These are phyloP conservation scores for Cryphonectria naterciae DNA, from an alignment of 2,329 filamentous ascomycete species.

Conservation along the genomic window DNA sequence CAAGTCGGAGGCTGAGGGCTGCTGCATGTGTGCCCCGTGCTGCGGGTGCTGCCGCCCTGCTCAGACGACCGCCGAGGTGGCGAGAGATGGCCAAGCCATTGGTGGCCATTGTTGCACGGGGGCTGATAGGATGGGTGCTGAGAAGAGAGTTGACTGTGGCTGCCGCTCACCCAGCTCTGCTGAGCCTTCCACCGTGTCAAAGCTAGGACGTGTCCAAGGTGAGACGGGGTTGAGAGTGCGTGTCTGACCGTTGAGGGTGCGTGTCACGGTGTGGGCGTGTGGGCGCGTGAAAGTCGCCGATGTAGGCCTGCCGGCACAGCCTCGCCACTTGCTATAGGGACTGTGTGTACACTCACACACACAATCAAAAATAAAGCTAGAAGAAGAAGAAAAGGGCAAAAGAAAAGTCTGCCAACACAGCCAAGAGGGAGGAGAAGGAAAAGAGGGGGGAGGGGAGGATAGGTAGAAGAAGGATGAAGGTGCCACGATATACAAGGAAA, in stretches of 20 bases:
- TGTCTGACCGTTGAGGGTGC: not conserved
- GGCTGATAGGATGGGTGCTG: not conserved
- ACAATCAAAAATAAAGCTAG: too few relatives aligned
- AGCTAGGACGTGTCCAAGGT: too few relatives aligned
- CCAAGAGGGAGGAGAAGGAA: not conserved
- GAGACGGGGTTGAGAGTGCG: not conserved
- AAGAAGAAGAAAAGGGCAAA: not conserved
- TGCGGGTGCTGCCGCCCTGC: conserved; percentile 13
- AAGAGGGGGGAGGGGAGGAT: not conserved
- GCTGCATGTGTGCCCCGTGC: conserved; percentile 17
- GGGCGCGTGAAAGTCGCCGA: conserved; percentile 4
- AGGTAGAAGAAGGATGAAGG: not conserved
- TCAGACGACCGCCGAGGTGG: conserved; percentile 29
- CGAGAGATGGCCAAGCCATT: conserved; percentile 31
- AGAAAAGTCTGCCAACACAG: not conserved
- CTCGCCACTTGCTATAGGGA: not conserved
- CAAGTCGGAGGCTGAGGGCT: conserved; percentile 24
- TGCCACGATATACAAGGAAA: not conserved
- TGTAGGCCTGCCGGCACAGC: not conserved
- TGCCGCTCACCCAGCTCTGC: not conserved
- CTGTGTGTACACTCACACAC: not conserved
- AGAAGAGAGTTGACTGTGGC: not conserved
- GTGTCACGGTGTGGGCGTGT: not conserved
- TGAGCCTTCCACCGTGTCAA: not conserved
- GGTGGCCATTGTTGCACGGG: conserved; percentile 25